Evolutionary conservation across 352 stramenopile genomes (phyloP).

Genomic region (Aphanomyces euteiches): DNA sequence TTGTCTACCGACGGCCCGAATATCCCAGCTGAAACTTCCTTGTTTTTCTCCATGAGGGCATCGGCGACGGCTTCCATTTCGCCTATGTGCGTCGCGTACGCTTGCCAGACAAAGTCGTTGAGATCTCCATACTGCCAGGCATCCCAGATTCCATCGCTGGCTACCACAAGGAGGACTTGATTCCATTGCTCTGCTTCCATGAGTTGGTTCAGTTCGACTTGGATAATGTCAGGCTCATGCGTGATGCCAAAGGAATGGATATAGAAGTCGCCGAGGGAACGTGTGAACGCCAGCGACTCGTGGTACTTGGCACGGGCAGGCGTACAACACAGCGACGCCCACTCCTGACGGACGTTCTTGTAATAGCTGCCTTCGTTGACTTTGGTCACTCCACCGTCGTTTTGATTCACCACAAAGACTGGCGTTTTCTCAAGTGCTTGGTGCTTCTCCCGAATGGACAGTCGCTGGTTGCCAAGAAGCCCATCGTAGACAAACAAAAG

Average conservation of each 20-base stretch:
- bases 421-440: constrained; percentile 24
- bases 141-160: constrained; percentile 85
- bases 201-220: constrained; percentile 47
- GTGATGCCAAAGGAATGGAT: constrained; percentile 83
- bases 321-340: constrained; percentile 78
- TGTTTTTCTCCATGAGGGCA: constrained; percentile 60
- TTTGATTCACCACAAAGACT: constrained; percentile 42
- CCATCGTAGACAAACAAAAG: constrained; percentile 87
- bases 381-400: constrained; percentile 14
- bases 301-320: constrained; percentile 59
- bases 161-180: constrained; percentile 61
- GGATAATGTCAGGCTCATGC: constrained; percentile 54
- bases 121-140: constrained; percentile 85
- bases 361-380: constrained; percentile 66
- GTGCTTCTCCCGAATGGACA: constrained; percentile 26
- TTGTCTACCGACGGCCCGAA: constrained; percentile 87
- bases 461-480: constrained; percentile 17
- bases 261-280: constrained; percentile 83
- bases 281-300: constrained; percentile 84
- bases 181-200: constrained; percentile 32
- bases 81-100: constrained; percentile 28
- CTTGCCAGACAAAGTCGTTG: constrained; percentile 43
- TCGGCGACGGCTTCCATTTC: constrained; percentile 34
- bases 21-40: constrained; percentile 50
- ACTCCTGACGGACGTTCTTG: constrained; percentile 91